Evolutionary conservation across 2,329 filamentous ascomycete species (phyloP), one percentile per base, ranked within the genome.

Genomic region (Seiridium cupressi): DNA sequence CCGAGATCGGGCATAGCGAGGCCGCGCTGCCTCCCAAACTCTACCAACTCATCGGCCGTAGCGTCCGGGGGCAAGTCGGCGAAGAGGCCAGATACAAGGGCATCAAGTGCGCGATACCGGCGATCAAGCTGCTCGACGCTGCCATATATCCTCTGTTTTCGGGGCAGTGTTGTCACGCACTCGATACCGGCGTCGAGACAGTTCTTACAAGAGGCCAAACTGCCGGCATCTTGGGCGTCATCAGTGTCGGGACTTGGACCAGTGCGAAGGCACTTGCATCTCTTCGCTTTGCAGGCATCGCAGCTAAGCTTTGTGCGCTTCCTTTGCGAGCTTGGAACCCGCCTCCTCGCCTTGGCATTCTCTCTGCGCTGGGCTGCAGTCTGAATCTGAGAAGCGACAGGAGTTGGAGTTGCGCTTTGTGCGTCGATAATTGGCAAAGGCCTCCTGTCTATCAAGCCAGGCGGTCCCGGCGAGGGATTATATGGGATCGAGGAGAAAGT

Each of bases 91-190:
- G 75, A 74, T 47, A 79, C 70, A 48, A 79, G 53, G 13, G 75
- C 70, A 62, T 79, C 76, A 9, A 79, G 69, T 3, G 77, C 75
- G 48, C 77, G 69, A 61, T 77, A 79, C 35, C 77, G 70, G 36
- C 75, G 67, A 53, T 76, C 78, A 48, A 79, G 66, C n/a, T 76
- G 77, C 61, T 79, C 77, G 5, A 78, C 74, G 60, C 77, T 79
- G 13, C 77, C 77, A 58, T 79, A 79, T 9, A 79, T 76, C 40
- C 77, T 68, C 44, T 77, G 76, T 62, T 79, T 79, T 32, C 77
- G 72, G 5, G 77, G 77, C 42, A 78, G 66, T 9, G 76, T 78
- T 6, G 73, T 77, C 63, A 78, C 74, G 65, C 77, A 79, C 40
- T 68, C 65, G 34, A 76, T 73, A 7, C 72, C 73, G 32, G 70